phyloP scores from a whole-genome alignment of 2,329 filamentous ascomycete genomes.

The Didymella arachidicola region DNA sequence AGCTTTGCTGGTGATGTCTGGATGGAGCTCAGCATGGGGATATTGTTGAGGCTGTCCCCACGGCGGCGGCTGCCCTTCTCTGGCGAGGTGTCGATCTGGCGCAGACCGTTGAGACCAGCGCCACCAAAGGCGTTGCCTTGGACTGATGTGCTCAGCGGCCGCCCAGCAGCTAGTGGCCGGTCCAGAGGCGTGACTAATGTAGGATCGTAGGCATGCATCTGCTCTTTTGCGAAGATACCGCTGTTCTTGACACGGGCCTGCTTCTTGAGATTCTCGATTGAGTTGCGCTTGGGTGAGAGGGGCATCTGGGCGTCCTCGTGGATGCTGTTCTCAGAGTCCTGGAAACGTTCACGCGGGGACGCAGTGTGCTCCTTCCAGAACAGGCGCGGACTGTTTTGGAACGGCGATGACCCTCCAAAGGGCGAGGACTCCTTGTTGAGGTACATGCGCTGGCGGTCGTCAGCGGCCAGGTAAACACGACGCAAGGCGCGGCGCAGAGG shows the following conservation, averaged over 20 bases:
- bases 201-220: constrained; percentile 92
- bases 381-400: constrained; percentile 76
- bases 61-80: constrained; percentile 51
- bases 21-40: constrained; percentile 65
- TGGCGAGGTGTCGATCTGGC: constrained; percentile 39
- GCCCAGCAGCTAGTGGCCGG: constrained; percentile 74
- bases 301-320: constrained; percentile 65
- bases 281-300: constrained; percentile 79
- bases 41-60: constrained; percentile 66
- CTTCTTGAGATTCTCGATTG: constrained; percentile 93
- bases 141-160: constrained; percentile 65
- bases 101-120: constrained; percentile 60
- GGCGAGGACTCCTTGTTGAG: constrained; percentile 79
- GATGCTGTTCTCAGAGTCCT: constrained; percentile 68
- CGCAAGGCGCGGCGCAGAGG: constrained; percentile 4
- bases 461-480: constrained; percentile 20
- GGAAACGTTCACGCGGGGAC: constrained; percentile 69
- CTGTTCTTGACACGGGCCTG: constrained; percentile 97
- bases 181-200: constrained; percentile 78
- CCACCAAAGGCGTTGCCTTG: constrained; percentile 75
- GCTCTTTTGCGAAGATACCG: constrained; percentile 93
- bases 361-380: constrained; percentile 85
- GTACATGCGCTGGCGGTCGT: constrained; percentile 67
- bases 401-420: constrained; percentile 79
- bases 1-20: constrained; percentile 65